Base-by-base conservation (phyloP, 2,329 filamentous ascomycete genomes). In the Pseudogymnoascus sp. region DNA sequence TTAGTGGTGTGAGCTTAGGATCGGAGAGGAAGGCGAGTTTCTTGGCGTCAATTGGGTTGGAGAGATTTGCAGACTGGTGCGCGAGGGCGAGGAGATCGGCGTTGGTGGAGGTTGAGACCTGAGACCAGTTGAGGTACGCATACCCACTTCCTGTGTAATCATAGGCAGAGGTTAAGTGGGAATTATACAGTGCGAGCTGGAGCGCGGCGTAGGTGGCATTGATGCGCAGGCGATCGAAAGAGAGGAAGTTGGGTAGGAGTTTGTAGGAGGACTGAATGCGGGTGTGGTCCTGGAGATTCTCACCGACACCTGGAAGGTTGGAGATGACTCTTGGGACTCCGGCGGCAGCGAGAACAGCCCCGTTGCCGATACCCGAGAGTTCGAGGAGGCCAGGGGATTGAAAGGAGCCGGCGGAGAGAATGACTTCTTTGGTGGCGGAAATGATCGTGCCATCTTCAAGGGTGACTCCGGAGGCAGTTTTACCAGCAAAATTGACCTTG, bases 401-500 rank as follows among this genome's bases (percentile, higher is more conserved):
- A 66, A 81, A 78, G 2, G 75, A 71, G n/a, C 80, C 80, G 1
- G 77, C 79, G 0, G 76, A 75, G 12, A 82, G 64, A 47, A 82
- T 79, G 14, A 82, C 75, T 64, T 82, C 80, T 53, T 64, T 63
- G 2, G 11, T 60, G 3, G 67, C 66, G 11, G 18, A 12, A 9
- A 69, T 63, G 6, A 61, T 61, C 9, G 61, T 57, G 35, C 63
- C 60, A 28, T 63, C 57, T n/a, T 64, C 58, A 9, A 36, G 36
- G n/a, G 62, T 50, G 11, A 65, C 37, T 8, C 63, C 63, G 4
- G 62, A 43, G 14, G 58, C 58, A 5, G 59, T 62, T 28, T 61
- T 64, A 6, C 35, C 39, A n/a, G 60, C 63, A 12, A 63, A 53
- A 67, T 92, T 88, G 71, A 96, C 76, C 73, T 86, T 89, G 71